Percentiles rank a stretch among this genome's conserved stretches.
phyloP scores from a whole-genome alignment of 371 early-diverging fungal genomes.

The Entomophthora muscae region DNA sequence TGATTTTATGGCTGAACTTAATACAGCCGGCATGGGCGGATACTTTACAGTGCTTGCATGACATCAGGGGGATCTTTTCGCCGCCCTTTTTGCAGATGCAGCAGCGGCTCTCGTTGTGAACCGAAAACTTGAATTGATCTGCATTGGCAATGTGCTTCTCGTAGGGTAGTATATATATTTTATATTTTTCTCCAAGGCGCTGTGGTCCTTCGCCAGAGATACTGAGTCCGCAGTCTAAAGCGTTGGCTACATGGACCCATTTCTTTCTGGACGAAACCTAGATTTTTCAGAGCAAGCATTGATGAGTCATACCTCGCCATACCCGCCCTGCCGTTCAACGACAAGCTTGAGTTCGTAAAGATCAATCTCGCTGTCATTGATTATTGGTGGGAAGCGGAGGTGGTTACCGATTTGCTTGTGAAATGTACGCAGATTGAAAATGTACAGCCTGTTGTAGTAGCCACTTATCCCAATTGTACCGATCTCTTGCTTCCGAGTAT shows the following conservation, averaged over 20 bases:
- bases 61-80: no score
- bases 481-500: conserved; percentile 73
- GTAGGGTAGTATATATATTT: no score
- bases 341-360: conserved; percentile 64
- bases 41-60: no score
- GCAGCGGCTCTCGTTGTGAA: no score
- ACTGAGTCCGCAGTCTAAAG: conserved; percentile 55
- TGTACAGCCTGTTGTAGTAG: conserved; percentile 66
- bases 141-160: no score
- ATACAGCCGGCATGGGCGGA: no score
- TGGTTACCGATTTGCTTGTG: conserved; percentile 63
- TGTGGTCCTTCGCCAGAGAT: no score
- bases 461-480: conserved; percentile 83
- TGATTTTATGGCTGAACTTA: no score
- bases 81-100: no score
- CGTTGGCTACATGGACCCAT: conserved; percentile 79
- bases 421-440: conserved; percentile 75
- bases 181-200: no score
- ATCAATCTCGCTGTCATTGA: conserved; percentile 73
- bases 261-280: conserved; percentile 59
- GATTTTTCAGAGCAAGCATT: neutral
- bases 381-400: conserved; percentile 44
- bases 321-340: conserved; percentile 64
- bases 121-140: no score
- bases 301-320: conserved; percentile 29